These are phyloP conservation scores for Hypoxylon trugodes DNA, from an alignment of 495 filamentous ascomycete species.

Conservation along the genomic window DNA sequence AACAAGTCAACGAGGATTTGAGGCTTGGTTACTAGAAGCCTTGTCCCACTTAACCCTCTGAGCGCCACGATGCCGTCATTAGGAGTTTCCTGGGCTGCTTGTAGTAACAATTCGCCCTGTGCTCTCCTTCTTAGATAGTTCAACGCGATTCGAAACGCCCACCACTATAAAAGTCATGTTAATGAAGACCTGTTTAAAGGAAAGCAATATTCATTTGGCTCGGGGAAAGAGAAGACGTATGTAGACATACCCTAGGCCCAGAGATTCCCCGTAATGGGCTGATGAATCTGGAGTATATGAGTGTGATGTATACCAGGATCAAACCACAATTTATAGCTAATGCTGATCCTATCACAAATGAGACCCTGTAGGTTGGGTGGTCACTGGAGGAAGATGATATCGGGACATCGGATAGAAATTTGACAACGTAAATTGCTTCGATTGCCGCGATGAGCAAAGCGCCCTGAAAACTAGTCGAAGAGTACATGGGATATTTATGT, in stretches of 20 bases:
- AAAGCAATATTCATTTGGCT: background rate
- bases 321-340: conserved; percentile 33
- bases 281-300: conserved; percentile 66
- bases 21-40: conserved; percentile 66
- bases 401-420: conserved; percentile 6
- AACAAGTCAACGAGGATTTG: conserved; percentile 67
- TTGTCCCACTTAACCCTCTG: conserved; percentile 67
- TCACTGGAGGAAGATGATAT: background rate
- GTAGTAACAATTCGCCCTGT: conserved; percentile 57
- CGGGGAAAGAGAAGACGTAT: background rate
- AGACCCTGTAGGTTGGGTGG: background rate
- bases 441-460: conserved; percentile 20
- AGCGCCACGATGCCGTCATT: conserved; percentile 80
- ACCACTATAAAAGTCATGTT: conserved; percentile 9
- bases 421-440: conserved; percentile 27
- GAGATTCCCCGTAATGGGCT: conserved; percentile 65
- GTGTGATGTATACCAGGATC: conserved; percentile 48
- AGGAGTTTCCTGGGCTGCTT: conserved; percentile 68
- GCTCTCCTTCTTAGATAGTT: conserved; percentile 10
- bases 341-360: conserved; percentile 13
- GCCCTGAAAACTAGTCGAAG: conserved; percentile 28
- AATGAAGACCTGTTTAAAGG: background rate
- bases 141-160: conserved; percentile 21
- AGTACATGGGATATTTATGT: no score
- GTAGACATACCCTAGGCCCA: conserved; percentile 55